A percentile compares a stretch with the other conserved stretches of the same genome.
These are phyloP conservation scores for Annona cherimola DNA, from an alignment of 164 flowering plant genomes.

Conservation along the genomic window DNA sequence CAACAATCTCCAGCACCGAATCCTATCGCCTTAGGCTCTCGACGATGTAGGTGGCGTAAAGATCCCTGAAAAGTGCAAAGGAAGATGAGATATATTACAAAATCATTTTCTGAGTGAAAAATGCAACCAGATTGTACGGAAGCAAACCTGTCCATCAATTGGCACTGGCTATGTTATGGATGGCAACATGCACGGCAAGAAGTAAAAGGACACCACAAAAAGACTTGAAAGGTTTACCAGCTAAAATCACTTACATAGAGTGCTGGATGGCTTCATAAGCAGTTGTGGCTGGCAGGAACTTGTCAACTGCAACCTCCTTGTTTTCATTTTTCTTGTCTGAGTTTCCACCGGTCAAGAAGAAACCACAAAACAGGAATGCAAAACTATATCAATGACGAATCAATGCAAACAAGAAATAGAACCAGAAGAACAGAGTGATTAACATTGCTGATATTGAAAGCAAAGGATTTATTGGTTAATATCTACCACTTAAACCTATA, in stretches of 20 bases:
- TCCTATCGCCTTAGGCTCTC: slow-evolving; percentile 52
- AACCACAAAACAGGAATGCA: not conserved
- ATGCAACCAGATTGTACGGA: not conserved
- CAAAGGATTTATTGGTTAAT: too few species aligned
- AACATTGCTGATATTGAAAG: too few species aligned
- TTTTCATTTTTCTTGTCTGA: slow-evolving; percentile 87
- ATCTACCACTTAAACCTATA: too few species aligned
- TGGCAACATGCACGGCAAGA: not conserved
- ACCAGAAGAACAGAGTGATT: not conserved
- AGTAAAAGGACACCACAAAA: not conserved
- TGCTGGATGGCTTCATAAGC: slow-evolving; percentile 66
- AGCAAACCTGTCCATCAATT: not conserved
- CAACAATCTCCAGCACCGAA: not conserved
- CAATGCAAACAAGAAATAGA: not conserved
- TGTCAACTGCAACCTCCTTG: slow-evolving; percentile 79
- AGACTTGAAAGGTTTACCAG: not conserved
- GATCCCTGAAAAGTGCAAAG: slow-evolving; percentile 34
- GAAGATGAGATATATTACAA: not conserved
- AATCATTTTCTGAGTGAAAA: too few species aligned
- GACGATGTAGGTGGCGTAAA: slow-evolving; percentile 31
- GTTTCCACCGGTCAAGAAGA: slow-evolving; percentile 5
- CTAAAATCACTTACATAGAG: slow-evolving; percentile 50
- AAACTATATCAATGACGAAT: not conserved
- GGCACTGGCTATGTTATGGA: not conserved
- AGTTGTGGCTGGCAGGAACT: slow-evolving; percentile 62